Conservation (phyloP, 345 rosid genomes). For the Lepidium sativum region DNA sequence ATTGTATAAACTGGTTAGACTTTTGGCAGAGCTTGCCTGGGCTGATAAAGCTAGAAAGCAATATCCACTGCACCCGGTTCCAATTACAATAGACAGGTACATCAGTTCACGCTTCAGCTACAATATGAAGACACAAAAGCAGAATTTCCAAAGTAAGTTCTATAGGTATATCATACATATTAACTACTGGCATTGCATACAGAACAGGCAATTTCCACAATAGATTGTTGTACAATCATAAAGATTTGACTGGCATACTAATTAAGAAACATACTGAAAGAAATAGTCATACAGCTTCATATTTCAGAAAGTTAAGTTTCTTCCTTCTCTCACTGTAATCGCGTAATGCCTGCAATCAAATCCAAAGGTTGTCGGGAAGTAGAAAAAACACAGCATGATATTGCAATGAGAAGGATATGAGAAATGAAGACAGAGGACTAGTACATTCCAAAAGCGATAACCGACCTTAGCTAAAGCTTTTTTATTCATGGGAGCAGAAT, state of each 20-base stretch:
- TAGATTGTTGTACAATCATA: background rate
- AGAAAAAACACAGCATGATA: background rate
- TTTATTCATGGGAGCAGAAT: slow-evolving; percentile 67
- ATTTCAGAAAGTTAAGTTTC: slow-evolving; percentile 74
- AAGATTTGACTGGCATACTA: slow-evolving; percentile 16
- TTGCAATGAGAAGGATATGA: background rate
- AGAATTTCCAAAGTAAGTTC: background rate
- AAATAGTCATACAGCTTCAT: slow-evolving; percentile 76
- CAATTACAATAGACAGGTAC: slow-evolving; percentile 70
- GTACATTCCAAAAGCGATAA: background rate
- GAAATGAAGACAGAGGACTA: background rate
- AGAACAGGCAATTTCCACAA: background rate
- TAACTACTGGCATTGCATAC: background rate
- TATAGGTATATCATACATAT: background rate
- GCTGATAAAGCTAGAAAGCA: slow-evolving; percentile 61
- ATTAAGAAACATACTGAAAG: slow-evolving; percentile 30
- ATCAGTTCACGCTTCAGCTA: slow-evolving; percentile 77
- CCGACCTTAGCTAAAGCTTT: slow-evolving; percentile 63
- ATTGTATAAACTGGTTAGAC: background rate
- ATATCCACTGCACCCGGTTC: slow-evolving; percentile 71
- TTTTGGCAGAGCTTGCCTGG: slow-evolving; percentile 40
- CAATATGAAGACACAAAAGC: slow-evolving; percentile 17
- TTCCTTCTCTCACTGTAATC: slow-evolving; percentile 80
- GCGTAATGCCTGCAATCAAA: slow-evolving; percentile 44
- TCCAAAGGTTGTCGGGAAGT: slow-evolving; percentile 3